Evolutionary conservation across 208 protist genomes (phyloP), one percentile per base, ranked within the genome.

Genomic region (Trypanosoma platydactyli): DNA sequence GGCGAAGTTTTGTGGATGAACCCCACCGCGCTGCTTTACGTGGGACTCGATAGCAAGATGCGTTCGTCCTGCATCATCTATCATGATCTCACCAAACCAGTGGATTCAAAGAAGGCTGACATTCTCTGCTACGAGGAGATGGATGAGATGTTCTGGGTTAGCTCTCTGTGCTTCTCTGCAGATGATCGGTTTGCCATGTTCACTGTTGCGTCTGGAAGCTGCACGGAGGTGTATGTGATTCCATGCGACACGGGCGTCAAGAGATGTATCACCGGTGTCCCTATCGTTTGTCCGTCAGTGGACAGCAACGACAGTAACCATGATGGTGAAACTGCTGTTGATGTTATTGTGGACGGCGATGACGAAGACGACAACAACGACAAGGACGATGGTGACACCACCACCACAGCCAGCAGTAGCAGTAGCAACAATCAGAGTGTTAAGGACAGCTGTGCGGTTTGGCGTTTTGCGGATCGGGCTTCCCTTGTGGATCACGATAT

Each of bases 121-220:
- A 54, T 77, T 25, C 64, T 92, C 44, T 86, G 79, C 53, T 92
- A 79, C 41, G 80, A 92, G 53, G 82, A 89, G 57, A 42, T 53
- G 9, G 75, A 88, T 56, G 82, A 88, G 64, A 63, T 70, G 25
- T 89, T 86, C 61, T 92, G 82, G 79, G 58, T 87, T 29, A 69
- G 75, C 49, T 62, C 71, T 1, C 40, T 88, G 24, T 50, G 48
- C 55, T 87, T 79, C 65, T 83, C 78, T 24, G 77, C 70, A 7
- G 82, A 92, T 68, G 73, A 78, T 7, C 40, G 42, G 16, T 92
- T 74, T 71, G 45, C 81, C 9, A 59, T 78, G 25, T 92, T 89
- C 56, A 64, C 60, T 30, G 75, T 71, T 58, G 44, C 75, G 49
- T 89, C 82, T 5, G 81, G 65, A 1, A 77, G 80, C 35, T 58